Percentiles rank a stretch among this genome's conserved stretches.
Conservation (phyloP, 331 rosid species). For the Rosa hybrid region DNA sequence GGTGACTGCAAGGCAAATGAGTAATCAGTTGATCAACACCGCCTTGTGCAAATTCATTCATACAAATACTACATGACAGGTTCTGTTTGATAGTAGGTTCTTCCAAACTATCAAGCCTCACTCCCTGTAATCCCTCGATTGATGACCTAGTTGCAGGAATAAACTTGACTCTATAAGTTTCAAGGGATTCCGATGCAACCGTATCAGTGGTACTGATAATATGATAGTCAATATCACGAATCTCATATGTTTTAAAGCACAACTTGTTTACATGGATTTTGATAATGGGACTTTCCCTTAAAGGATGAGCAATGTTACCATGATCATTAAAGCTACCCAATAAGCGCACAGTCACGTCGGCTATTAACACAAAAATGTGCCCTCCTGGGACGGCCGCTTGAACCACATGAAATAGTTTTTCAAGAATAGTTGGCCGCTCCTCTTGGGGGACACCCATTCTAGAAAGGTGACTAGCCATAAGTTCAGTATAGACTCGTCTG, state of each 20-base stretch:
- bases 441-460: background rate
- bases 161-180: background rate
- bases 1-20: slow-evolving; percentile 3
- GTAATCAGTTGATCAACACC: background rate
- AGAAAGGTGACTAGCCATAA: background rate
- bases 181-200: background rate
- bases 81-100: background rate
- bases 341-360: background rate
- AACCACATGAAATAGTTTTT: background rate
- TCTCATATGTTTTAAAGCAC: background rate
- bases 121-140: background rate
- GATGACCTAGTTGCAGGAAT: background rate
- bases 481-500: background rate
- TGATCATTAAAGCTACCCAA: background rate
- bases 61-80: background rate
- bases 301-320: background rate
- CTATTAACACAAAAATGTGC: background rate
- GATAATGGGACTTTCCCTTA: background rate
- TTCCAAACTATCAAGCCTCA: background rate
- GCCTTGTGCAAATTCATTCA: background rate
- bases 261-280: background rate
- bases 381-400: background rate
- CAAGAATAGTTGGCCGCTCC: background rate
- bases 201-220: background rate
- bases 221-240: background rate